Conservation (phyloP, 2,329 filamentous ascomycete genomes). For the Diaporthe capsici region DNA sequence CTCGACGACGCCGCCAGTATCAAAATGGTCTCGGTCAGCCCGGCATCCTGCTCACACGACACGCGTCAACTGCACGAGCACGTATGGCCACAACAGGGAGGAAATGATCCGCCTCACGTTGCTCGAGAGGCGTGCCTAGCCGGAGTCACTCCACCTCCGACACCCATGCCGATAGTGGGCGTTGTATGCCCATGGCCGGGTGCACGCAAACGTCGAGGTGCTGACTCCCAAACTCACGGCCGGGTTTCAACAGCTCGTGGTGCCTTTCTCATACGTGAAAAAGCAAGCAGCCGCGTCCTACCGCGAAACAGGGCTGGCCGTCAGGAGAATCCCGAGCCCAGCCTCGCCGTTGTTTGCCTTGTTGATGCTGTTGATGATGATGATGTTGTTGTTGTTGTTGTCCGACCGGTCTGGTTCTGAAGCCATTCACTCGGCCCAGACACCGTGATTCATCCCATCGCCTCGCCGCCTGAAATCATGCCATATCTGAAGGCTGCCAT, state of each 20-base stretch:
- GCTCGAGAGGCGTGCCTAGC: constrained; percentile 5
- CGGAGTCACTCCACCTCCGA: constrained; percentile 9
- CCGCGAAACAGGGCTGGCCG: neutral
- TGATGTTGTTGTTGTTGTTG: neutral
- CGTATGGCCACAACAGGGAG: neutral
- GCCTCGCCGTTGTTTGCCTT: neutral
- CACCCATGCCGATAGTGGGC: constrained; percentile 17
- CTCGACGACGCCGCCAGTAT: neutral
- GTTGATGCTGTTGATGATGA: neutral
- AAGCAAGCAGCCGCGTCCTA: neutral
- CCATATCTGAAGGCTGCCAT: neutral
- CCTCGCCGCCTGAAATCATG: neutral
- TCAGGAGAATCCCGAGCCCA: neutral
- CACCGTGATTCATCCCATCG: neutral
- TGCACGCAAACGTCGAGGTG: neutral
- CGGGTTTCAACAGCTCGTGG: constrained; percentile 13
- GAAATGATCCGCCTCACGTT: neutral
- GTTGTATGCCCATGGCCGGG: neutral
- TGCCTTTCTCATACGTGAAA: neutral
- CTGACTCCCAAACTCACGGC: neutral
- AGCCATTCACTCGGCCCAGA: neutral
- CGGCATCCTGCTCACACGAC: constrained; percentile 7
- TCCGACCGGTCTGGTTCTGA: neutral
- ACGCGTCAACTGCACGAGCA: constrained; percentile 23
- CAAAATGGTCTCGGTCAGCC: neutral